phyloP scores from a whole-genome alignment of 2,329 filamentous ascomycete species.

The Aureobasidium namibiae region DNA sequence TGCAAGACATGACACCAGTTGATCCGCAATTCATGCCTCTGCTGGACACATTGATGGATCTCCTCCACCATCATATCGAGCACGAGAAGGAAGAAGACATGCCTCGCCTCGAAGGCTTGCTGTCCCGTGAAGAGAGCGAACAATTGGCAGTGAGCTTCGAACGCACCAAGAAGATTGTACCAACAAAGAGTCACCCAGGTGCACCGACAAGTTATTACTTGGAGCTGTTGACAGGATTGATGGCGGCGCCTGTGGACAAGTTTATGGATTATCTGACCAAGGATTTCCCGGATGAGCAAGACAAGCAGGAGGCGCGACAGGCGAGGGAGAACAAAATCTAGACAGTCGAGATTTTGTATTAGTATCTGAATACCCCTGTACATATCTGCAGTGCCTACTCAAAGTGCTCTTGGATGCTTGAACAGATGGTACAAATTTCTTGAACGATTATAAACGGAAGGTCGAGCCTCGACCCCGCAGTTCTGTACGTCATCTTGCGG shows the following conservation, averaged over 20 bases:
- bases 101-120: slow-evolving; percentile 17
- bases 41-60: slow-evolving; percentile 16
- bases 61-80: slow-evolving; percentile 19
- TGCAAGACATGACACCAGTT: slow-evolving; percentile 17
- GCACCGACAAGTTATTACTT: slow-evolving; percentile 15
- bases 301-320: slow-evolving; percentile 21
- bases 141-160: slow-evolving; percentile 16
- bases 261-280: slow-evolving; percentile 17
- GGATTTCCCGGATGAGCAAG: slow-evolving; percentile 52
- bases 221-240: slow-evolving; percentile 17
- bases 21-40: slow-evolving; percentile 17
- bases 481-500: too few species aligned
- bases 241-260: slow-evolving; percentile 20
- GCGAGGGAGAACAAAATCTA: slow-evolving; percentile 40
- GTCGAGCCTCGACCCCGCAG: too few species aligned
- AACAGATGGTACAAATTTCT: too few species aligned
- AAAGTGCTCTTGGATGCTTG: too few species aligned
- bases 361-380: too few species aligned
- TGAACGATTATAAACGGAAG: too few species aligned
- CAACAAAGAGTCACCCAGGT: slow-evolving; percentile 16
- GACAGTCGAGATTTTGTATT: background rate
- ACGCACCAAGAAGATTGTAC: slow-evolving; percentile 18
- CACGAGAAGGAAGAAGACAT: slow-evolving; percentile 20
- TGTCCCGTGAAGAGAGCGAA: slow-evolving; percentile 16
- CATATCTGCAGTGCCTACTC: too few species aligned